phyloP scores from a whole-genome alignment of 2,329 filamentous ascomycete genomes.

The Colletotrichum nymphaeae region DNA sequence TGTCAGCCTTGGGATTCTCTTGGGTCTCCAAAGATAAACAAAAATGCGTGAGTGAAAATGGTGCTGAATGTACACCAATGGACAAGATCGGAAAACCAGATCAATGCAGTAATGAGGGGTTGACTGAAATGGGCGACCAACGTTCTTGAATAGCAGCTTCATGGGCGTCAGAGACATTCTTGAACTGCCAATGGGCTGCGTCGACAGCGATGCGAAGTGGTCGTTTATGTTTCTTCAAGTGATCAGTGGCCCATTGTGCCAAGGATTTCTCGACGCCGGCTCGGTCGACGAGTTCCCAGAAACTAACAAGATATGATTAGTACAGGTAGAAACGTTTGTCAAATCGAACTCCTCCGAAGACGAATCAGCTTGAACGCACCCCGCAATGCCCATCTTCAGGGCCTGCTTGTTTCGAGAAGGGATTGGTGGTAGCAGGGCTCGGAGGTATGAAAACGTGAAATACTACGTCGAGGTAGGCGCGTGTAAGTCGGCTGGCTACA shows the following conservation, averaged over 20 bases:
- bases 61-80: background rate
- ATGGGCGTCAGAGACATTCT: background rate
- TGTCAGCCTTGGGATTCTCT: background rate
- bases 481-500: background rate
- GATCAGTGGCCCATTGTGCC: background rate
- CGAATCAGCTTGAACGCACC: background rate
- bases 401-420: background rate
- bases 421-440: too few species aligned
- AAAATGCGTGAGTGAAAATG: background rate
- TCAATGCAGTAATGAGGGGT: background rate
- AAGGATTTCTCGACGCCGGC: background rate
- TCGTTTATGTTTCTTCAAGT: background rate
- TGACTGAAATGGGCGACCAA: too few species aligned
- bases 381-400: background rate
- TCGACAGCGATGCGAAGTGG: conserved; percentile 4
- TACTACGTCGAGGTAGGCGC: background rate
- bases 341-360: background rate
- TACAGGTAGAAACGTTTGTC: background rate
- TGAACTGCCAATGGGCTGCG: conserved; percentile 15
- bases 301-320: background rate
- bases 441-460: background rate
- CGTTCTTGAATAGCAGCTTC: background rate
- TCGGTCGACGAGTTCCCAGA: background rate
- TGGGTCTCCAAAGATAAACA: too few species aligned
- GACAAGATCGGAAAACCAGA: background rate